Base-by-base conservation (phyloP, 1,139 yeast species). In the Scheffersomyces titani region DNA sequence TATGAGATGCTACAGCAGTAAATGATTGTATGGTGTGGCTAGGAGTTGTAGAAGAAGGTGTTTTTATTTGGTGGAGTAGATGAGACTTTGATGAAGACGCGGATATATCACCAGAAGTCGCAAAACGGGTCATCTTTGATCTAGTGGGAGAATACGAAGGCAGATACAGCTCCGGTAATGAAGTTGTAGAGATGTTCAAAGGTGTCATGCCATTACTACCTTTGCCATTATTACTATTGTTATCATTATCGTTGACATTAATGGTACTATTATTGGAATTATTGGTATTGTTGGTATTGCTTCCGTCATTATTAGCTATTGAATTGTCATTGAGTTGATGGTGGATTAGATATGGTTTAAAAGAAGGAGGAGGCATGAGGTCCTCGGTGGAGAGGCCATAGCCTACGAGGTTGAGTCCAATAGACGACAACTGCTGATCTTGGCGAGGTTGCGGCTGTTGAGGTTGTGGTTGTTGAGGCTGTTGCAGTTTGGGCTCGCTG, bases 11-110 rank as follows among this genome's bases (percentile, higher is more conserved):
- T 5, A 74, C 76, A 5, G 73, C 65, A 11, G 72, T 69, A 61
- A 75, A 78, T 1, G 81, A 71, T 47, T 70, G 78, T 2, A 77
- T 65, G 3, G 74, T 56, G 51, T 67, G 67, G 56, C 57, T 53
- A 19, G 57, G 50, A 22, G 48, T 52, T 19, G 55, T 49, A 2
- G 52, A 36, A 9, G 47, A 30, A 46, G 50, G 56, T 11, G 59
- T 54, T 7, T 45, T 20, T 19, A 40, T 19, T 13, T 13, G 45
- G 13, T 44, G 40, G 40, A 30, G 40, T 5, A 30, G 40, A 30
- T 30, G 6, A 44, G 21, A n/a, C 44, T 44, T 22, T 46, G 57
- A 24, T 6, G 46, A 20, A 20, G 55, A 45, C 44, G 44, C 47
- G 3, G 49, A 19, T 16, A 19, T 22, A 3, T 19, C 22, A 7